These are phyloP conservation scores for Leishmania braziliensis DNA, from an alignment of 208 protist species.

Conservation along the genomic window DNA sequence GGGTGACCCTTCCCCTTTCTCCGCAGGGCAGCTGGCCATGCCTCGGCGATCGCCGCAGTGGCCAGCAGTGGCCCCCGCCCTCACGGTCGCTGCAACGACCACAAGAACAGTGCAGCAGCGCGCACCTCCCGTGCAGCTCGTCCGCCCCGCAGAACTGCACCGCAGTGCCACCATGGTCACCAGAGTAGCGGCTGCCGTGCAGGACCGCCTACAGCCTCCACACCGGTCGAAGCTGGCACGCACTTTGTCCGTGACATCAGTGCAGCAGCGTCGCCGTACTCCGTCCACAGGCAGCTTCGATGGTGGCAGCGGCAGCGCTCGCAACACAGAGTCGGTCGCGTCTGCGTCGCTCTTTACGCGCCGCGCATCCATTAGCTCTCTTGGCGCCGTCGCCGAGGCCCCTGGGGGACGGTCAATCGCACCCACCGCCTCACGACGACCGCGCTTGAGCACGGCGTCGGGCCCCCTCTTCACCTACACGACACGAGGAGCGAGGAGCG, in stretches of 20 bases:
- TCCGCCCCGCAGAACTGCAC: constrained; percentile 13
- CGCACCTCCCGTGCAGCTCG: constrained; percentile 22
- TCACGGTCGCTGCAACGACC: neutral
- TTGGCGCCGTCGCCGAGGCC: neutral
- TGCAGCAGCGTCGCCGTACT: constrained; percentile 7
- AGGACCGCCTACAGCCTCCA: constrained; percentile 20
- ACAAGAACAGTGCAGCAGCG: constrained; percentile 4
- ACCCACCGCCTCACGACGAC: neutral
- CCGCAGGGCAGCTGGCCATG: constrained; percentile 25
- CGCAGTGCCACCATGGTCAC: constrained; percentile 7
- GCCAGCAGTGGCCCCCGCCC: neutral
- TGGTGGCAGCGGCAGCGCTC: neutral
- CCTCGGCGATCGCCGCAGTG: constrained; percentile 8
- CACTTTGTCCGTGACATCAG: constrained; percentile 7
- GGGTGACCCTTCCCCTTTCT: constrained; percentile 18
- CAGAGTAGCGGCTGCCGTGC: constrained; percentile 9
- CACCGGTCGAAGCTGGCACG: constrained; percentile 12
- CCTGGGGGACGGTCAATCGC: neutral
- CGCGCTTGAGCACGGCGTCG: constrained; percentile 12
- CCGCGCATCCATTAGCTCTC: neutral
- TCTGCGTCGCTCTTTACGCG: constrained; percentile 12
- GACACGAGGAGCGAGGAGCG: constrained; percentile 1
- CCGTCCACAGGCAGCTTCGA: neutral
- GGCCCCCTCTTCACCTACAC: constrained; percentile 14
- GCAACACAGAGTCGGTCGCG: neutral